These are phyloP conservation scores for Simplicillium aogashimaense DNA, from an alignment of 2,329 filamentous ascomycete genomes.

Conservation along the genomic window DNA sequence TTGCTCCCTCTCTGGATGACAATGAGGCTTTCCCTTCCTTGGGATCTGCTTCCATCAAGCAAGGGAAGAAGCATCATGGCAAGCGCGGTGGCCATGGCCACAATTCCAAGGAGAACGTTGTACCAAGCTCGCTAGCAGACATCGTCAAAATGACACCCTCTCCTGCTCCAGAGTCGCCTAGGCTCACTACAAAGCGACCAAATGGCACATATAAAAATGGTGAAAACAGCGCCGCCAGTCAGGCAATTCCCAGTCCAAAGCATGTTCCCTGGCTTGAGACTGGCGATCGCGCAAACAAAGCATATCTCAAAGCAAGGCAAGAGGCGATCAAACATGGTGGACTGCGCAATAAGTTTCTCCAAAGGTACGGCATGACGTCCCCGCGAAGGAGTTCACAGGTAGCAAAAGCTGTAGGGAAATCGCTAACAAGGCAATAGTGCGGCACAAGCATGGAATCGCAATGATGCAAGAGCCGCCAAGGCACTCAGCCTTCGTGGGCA, in stretches of 20 bases:
- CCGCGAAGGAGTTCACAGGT: too few relatives aligned
- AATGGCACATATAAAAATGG: conserved; percentile 58
- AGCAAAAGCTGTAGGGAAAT: neutral
- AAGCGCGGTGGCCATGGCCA: conserved; percentile 79
- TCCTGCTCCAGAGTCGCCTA: conserved; percentile 53
- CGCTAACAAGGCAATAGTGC: conserved; percentile 39
- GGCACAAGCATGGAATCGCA: conserved; percentile 96
- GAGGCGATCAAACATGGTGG: conserved; percentile 97
- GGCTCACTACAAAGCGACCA: conserved; percentile 49
- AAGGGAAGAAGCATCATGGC: conserved; percentile 84
- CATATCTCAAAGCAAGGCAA: conserved; percentile 87
- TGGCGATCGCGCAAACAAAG: conserved; percentile 79
- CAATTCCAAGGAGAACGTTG: conserved; percentile 54
- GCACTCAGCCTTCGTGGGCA: conserved; percentile 88
- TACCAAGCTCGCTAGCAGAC: conserved; percentile 76
- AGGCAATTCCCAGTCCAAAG: conserved; percentile 77
- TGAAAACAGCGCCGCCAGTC: conserved; percentile 72
- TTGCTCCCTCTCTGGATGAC: conserved; percentile 76
- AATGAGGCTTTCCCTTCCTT: conserved; percentile 91
- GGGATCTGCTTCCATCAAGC: conserved; percentile 64
- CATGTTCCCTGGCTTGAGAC: conserved; percentile 97
- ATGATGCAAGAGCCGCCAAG: conserved; percentile 92
- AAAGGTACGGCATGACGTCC: conserved; percentile 55
- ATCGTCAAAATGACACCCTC: conserved; percentile 93
- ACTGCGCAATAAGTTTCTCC: conserved; percentile 90